Percentiles rank a stretch among this genome's conserved stretches.
Conservation (phyloP, 768 basidiomycete genomes). For the Sistotremastrum suecicum region DNA sequence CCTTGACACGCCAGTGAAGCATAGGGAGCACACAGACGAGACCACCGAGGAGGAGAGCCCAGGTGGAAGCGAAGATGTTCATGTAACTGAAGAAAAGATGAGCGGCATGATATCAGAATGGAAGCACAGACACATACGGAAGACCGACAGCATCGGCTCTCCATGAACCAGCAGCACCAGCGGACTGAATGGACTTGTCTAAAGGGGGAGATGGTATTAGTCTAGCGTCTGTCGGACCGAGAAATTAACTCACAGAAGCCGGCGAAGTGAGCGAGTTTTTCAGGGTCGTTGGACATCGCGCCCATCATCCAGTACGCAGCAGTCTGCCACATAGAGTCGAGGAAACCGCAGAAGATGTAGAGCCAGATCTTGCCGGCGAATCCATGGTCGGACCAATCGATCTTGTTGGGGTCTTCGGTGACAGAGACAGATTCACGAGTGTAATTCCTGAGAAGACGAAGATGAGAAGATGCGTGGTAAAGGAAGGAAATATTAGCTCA, state of each 20-base stretch:
- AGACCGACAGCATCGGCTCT: slow-evolving; percentile 45
- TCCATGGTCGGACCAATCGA: slow-evolving; percentile 42
- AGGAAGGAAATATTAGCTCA: slow-evolving; percentile 15
- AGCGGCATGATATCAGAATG: neutral
- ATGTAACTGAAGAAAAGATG: slow-evolving; percentile 30
- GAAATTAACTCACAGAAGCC: slow-evolving; percentile 54
- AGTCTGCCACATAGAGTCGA: slow-evolving; percentile 81
- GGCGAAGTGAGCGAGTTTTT: slow-evolving; percentile 64
- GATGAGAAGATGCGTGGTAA: neutral
- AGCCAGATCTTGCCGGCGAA: slow-evolving; percentile 46
- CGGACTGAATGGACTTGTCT: slow-evolving; percentile 68
- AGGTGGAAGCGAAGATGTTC: slow-evolving; percentile 62
- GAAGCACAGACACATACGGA: slow-evolving; percentile 34
- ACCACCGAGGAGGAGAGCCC: slow-evolving; percentile 54
- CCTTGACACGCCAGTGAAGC: slow-evolving; percentile 56
- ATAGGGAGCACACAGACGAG: slow-evolving; percentile 57
- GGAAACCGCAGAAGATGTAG: slow-evolving; percentile 58
- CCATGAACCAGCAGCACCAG: slow-evolving; percentile 63
- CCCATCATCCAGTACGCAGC: slow-evolving; percentile 75
- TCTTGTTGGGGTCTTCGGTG: slow-evolving; percentile 21
- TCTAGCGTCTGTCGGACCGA: neutral
- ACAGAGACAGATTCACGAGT: slow-evolving; percentile 36
- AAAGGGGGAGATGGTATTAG: slow-evolving; percentile 1
- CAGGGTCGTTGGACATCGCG: slow-evolving; percentile 72
- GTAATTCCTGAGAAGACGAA: slow-evolving; percentile 28